phyloP scores from a whole-genome alignment of 129 eudicot species.

The Saposhnikovia divaricata region DNA sequence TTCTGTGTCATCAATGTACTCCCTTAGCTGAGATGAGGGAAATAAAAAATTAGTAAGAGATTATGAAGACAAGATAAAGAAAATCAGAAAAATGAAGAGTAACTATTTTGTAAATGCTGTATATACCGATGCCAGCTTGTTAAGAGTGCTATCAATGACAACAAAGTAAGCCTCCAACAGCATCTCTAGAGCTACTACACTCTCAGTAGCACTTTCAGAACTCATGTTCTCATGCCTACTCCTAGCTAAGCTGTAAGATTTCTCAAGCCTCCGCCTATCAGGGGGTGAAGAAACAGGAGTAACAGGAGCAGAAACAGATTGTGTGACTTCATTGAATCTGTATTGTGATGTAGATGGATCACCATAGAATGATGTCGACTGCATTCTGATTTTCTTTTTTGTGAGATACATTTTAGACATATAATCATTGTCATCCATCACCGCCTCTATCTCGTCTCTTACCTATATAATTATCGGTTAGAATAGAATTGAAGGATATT shows the following conservation, averaged over 20 bases:
- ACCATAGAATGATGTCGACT: slow-evolving; percentile 45
- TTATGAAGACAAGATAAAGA: background rate
- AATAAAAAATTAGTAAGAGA: slow-evolving; percentile 10
- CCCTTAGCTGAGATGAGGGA: slow-evolving; percentile 62
- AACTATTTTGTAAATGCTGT: background rate
- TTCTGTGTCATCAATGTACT: slow-evolving; percentile 93
- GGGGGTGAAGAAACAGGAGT: slow-evolving; percentile 91
- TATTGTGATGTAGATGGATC: slow-evolving; percentile 59
- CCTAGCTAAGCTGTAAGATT: slow-evolving; percentile 58
- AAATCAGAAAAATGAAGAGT: background rate
- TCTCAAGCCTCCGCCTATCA: slow-evolving; percentile 57
- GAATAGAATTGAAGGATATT: background rate
- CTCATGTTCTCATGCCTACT: slow-evolving; percentile 81
- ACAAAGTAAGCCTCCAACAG: slow-evolving; percentile 91
- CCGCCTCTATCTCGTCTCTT: slow-evolving; percentile 91
- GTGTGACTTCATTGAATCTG: slow-evolving; percentile 49
- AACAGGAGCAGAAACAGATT: slow-evolving; percentile 72
- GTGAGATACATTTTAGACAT: slow-evolving; percentile 97
- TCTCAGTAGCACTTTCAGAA: slow-evolving; percentile 56
- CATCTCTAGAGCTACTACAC: slow-evolving; percentile 81
- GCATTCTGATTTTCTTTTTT: slow-evolving; percentile 62
- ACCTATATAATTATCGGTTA: slow-evolving; percentile 37
- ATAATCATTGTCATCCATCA: slow-evolving; percentile 95
- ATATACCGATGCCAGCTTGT: slow-evolving; percentile 79
- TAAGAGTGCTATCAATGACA: slow-evolving; percentile 82